Base-by-base conservation (phyloP, 1,284 basidiomycete species). In the Ganoderma multipileum region DNA sequence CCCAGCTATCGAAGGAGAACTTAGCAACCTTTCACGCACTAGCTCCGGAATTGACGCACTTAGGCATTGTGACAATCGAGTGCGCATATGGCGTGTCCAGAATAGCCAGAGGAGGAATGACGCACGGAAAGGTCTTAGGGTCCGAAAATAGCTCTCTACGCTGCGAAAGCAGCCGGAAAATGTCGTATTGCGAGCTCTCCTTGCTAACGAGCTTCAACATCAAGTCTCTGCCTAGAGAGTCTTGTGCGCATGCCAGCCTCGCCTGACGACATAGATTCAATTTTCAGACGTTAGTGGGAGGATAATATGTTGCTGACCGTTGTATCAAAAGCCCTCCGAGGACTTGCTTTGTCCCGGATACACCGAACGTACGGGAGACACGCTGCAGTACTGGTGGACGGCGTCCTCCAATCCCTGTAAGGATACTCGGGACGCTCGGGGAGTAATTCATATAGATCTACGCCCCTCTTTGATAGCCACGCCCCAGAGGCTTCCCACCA, bases 161-260 rank as follows among this genome's bases (percentile, higher is more conserved):
- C 11, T 18, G 30, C 1, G 54, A 33, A 12, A 66, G 59, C 7
- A 18, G 12, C 23, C 54, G 44, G 36, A 50, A 66, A 6, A 66
- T 66, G 16, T n/a, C 11, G 26, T 30, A 33, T 16, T 66, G n/a
- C 2, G 20, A 9, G 50, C 60, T 61, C 23, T 36, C 28, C 11
- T 55, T 66, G 28, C 55, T 30, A 18, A 66, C 59, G 38, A 66
- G 52, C 42, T 66, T 66, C 36, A 66, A 52, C 47, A 66, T 62
- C 3, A 66, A 2, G n/a, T 66, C 65, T 44, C 60, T 26, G 3
- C 65, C 60, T 6, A 39, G 2, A 0, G 12, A 6, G 36, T 67
- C 61, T 14, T 57, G 66, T 6, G 16, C 64, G n/a, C 23, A 30
- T 6, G 36, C 63, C 5, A 64, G 7, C 16, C 28, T 38, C 2